Conservation (phyloP, 805 yeast genomes). For the Ascoidea rubescens region DNA sequence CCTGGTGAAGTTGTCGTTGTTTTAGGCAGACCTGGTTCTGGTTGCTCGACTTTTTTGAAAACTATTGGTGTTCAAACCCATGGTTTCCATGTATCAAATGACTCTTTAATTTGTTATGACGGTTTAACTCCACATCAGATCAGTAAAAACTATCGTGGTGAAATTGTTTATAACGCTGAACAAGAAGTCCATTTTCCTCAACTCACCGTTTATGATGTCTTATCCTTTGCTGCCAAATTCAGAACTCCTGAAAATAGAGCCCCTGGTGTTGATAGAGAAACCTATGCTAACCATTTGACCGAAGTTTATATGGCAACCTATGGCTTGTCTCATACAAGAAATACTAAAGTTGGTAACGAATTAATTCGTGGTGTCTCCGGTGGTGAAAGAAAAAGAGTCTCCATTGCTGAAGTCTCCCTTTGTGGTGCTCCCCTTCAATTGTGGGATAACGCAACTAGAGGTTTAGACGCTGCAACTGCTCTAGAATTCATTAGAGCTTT, state of each 20-base stretch:
- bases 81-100: conserved; percentile 35
- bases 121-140: conserved; percentile 34
- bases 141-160: conserved; percentile 37
- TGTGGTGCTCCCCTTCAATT: conserved; percentile 35
- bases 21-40: conserved; percentile 70
- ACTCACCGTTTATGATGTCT: conserved; percentile 46
- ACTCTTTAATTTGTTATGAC: conserved; percentile 33
- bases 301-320: conserved; percentile 38
- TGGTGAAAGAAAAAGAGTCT: conserved; percentile 64
- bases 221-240: conserved; percentile 38
- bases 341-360: conserved; percentile 56
- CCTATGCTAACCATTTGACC: conserved; percentile 32
- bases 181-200: conserved; percentile 52
- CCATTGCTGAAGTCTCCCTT: conserved; percentile 49
- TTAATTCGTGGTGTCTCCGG: conserved; percentile 61
- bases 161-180: conserved; percentile 51
- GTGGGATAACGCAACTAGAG: conserved; percentile 55
- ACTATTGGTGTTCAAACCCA: conserved; percentile 40
- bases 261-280: conserved; percentile 33
- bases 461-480: conserved; percentile 51
- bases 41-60: conserved; percentile 49
- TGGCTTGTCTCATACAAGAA: conserved; percentile 37
- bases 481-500: conserved; percentile 40
- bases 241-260: conserved; percentile 45
- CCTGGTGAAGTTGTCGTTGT: conserved; percentile 66